Conservation (phyloP, 2,329 filamentous ascomycete species). For the Apiospora hydei region DNA sequence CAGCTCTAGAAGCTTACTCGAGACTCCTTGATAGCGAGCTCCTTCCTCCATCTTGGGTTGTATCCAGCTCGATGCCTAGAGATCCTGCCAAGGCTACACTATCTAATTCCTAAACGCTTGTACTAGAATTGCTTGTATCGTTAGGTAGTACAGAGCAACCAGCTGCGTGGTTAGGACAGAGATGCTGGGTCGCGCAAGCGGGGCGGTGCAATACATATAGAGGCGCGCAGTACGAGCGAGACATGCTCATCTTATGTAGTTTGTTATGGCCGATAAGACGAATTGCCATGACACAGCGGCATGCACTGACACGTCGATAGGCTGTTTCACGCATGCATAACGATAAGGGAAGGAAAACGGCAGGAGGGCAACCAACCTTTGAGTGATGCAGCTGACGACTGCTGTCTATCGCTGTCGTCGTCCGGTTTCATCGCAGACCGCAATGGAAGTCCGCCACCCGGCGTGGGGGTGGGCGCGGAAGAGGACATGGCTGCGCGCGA, state of each 20-base stretch:
- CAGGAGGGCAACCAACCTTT: slow-evolving; percentile 39
- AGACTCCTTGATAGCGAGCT: neutral
- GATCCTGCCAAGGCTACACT: neutral
- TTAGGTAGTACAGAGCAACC: neutral
- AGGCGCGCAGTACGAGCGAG: slow-evolving; percentile 1
- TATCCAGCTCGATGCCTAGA: neutral
- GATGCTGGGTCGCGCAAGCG: neutral
- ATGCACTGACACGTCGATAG: slow-evolving; percentile 20
- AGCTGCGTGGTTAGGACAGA: neutral
- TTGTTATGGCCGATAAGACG: neutral
- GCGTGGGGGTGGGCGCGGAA: slow-evolving; percentile 33
- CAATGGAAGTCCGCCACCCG: slow-evolving; percentile 35
- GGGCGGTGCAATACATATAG: neutral
- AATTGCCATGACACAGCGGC: slow-evolving; percentile 3
- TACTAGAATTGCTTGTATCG: neutral
- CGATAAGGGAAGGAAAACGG: slow-evolving; percentile 19
- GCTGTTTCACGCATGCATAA: slow-evolving; percentile 6
- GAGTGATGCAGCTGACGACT: slow-evolving; percentile 31
- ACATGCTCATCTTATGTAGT: slow-evolving; percentile 15
- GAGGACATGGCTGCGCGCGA: slow-evolving; percentile 18
- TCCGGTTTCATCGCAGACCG: slow-evolving; percentile 43
- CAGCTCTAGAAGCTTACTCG: slow-evolving; percentile 9
- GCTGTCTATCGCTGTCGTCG: slow-evolving; percentile 39
- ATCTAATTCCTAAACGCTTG: neutral
- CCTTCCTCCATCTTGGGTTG: neutral